phyloP scores from a whole-genome alignment of 176 grass and related monocot genomes.

The bread wheat (Triticum aestivum) region IWGSC_CS_RefSeq_v2.1 NC_057814.1:241757481-241757980 shows the following conservation, averaged over 20 bases:
- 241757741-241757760: conserved; percentile 88
- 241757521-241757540: conserved; percentile 62
- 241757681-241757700: conserved; percentile 88
- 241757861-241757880: not conserved
- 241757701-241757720: conserved; percentile 43
- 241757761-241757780: conserved; percentile 75
- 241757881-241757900: not conserved
- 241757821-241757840: conserved; percentile 40
- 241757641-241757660: conserved; percentile 44
- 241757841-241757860: not conserved
- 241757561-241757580: conserved; percentile 81
- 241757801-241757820: conserved; percentile 1
- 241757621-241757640: conserved; percentile 58
- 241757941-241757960: conserved; percentile 11
- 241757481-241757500: conserved; percentile 88
- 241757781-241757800: conserved; percentile 29
- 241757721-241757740: conserved; percentile 82
- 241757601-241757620: conserved; percentile 71
- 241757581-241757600: conserved; percentile 70
- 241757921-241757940: not conserved
- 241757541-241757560: conserved; percentile 77
- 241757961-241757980: not conserved
- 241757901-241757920: not conserved
- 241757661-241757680: conserved; percentile 78
- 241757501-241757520: conserved; percentile 51